phyloP scores from a whole-genome alignment of 495 filamentous ascomycete species.

The Beverwykella pulmonaria region DNA sequence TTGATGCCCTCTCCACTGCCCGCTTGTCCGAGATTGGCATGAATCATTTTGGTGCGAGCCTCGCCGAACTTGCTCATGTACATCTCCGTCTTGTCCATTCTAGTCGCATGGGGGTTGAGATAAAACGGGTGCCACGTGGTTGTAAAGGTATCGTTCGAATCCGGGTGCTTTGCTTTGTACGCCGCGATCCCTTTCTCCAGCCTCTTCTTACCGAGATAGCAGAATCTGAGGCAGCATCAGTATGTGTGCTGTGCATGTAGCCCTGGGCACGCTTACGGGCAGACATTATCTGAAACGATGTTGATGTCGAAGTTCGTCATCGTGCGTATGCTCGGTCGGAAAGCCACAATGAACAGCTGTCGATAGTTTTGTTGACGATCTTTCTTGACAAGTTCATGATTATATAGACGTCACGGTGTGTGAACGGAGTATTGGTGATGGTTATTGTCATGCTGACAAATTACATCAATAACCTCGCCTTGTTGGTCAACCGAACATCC shows the following conservation, averaged over 20 bases:
- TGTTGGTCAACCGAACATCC: not conserved
- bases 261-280: constrained; percentile 69
- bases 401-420: not conserved
- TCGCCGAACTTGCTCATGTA: constrained; percentile 63
- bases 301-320: constrained; percentile 82
- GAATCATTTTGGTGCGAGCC: constrained; percentile 59
- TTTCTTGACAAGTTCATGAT: not conserved
- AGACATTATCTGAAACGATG: constrained; percentile 76
- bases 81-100: constrained; percentile 59
- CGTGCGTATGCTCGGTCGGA: constrained; percentile 41
- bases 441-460: not conserved
- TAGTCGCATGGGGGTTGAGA: constrained; percentile 67
- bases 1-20: constrained; percentile 69
- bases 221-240: constrained; percentile 49
- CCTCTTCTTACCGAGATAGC: constrained; percentile 80
- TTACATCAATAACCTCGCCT: not conserved
- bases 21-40: constrained; percentile 57
- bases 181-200: constrained; percentile 67
- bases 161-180: constrained; percentile 64
- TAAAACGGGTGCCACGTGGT: constrained; percentile 79
- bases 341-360: constrained; percentile 34
- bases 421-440: not conserved
- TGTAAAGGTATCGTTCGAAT: constrained; percentile 66
- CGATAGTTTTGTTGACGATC: not conserved
- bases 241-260: too few species aligned